Conservation (phyloP, 495 filamentous ascomycete species). For the Neurospora sp. region DNA sequence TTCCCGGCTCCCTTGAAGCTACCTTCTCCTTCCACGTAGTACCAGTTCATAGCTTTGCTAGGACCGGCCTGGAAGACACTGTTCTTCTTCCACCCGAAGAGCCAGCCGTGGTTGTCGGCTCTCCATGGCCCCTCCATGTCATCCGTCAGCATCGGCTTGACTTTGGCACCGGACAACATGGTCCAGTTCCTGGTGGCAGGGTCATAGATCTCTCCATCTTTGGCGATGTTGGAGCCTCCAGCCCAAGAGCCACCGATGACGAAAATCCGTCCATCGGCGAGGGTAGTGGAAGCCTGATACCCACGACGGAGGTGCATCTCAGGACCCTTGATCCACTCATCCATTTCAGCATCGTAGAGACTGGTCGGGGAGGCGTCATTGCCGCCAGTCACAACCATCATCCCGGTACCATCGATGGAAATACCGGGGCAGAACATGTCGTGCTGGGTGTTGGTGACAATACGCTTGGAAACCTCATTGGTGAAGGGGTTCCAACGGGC, state of each 20-base stretch:
- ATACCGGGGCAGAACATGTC: conserved; percentile 57
- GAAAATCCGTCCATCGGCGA: conserved; percentile 47
- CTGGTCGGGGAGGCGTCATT: conserved; percentile 33
- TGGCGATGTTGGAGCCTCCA: conserved; percentile 24
- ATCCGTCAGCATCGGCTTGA: conserved; percentile 40
- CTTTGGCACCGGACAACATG: conserved; percentile 19
- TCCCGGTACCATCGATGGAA: conserved; percentile 39
- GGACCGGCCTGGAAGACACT: conserved; percentile 51
- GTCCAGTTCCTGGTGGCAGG: conserved; percentile 1
- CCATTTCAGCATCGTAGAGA: conserved; percentile 29
- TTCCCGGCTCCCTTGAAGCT: conserved; percentile 25
- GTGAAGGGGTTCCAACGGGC: conserved; percentile 30
- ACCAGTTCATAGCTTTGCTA: conserved; percentile 50
- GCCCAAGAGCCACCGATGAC: conserved; percentile 52
- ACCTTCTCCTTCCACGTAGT: conserved; percentile 31
- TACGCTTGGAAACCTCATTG: conserved; percentile 25
- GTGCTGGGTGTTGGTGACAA: conserved; percentile 34
- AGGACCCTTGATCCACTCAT: conserved; percentile 23
- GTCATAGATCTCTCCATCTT: conserved; percentile 6
- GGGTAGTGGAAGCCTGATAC: conserved; percentile 44
- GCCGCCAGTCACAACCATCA: conserved; percentile 46
- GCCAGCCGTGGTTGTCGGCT: conserved; percentile 49
- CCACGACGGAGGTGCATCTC: conserved; percentile 43
- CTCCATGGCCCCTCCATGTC: conserved; percentile 38
- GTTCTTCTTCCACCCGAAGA: conserved; percentile 49